Percentiles rank a stretch among this genome's conserved stretches.
These are phyloP conservation scores for Entomortierella beljakovae DNA, from an alignment of 192 early-diverging fungal genomes.

Conservation along the genomic window DNA sequence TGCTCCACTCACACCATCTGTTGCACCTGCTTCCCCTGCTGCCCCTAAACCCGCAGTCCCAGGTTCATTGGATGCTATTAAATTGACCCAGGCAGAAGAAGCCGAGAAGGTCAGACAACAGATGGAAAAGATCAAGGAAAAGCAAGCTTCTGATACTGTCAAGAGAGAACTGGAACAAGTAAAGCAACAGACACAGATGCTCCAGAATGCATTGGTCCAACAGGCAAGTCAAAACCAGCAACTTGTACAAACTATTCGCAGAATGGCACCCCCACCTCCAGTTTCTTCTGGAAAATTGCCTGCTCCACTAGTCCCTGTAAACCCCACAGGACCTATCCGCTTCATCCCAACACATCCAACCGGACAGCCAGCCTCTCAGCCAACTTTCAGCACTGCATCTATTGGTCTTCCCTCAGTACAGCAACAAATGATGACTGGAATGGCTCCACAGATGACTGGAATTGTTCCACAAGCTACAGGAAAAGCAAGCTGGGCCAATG, in stretches of 20 bases:
- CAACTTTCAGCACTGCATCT: conserved; percentile 33
- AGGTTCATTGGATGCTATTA: conserved; percentile 31
- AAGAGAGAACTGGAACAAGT: conserved; percentile 40
- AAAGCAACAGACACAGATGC: conserved; percentile 32
- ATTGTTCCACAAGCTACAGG: conserved; percentile 53
- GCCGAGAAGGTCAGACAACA: conserved; percentile 40
- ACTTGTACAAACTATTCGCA: conserved; percentile 32
- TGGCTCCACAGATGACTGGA: conserved; percentile 41
- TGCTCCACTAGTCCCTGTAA: conserved; percentile 43
- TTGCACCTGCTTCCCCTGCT: conserved; percentile 14
- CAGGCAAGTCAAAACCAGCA: conserved; percentile 41
- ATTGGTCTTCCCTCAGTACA: conserved; percentile 51
- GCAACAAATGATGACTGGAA: conserved; percentile 53
- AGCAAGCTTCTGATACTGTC: conserved; percentile 29
- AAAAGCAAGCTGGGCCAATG: conserved; percentile 51
- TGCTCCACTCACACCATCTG: conserved; percentile 28
- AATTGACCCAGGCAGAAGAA: conserved; percentile 37
- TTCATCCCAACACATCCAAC: conserved; percentile 51
- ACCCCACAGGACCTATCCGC: conserved; percentile 51
- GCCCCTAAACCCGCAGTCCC: conserved; percentile 27
- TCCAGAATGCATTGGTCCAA: conserved; percentile 44
- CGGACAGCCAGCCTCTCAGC: conserved; percentile 31
- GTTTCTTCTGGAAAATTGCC: conserved; percentile 27
- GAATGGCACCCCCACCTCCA: conserved; percentile 52
- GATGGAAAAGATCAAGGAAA: conserved; percentile 42